These are phyloP conservation scores for Globisporangium acanthophoron DNA, from an alignment of 352 stramenopile genomes.

Conservation along the genomic window DNA sequence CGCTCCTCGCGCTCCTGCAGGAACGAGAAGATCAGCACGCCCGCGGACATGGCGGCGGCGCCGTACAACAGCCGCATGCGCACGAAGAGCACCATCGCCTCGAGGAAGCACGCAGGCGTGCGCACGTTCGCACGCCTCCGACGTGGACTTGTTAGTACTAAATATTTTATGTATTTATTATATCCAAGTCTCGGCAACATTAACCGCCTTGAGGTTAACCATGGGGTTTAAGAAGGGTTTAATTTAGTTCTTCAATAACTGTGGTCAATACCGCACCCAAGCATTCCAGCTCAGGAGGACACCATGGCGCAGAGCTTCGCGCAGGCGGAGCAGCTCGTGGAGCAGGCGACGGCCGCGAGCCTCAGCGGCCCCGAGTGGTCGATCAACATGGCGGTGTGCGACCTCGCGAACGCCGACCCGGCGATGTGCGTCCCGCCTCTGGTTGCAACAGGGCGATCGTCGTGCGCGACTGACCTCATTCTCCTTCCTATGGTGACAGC, in stretches of 20 bases:
- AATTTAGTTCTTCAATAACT: too few relatives aligned
- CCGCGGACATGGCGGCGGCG: slow-evolving; percentile 71
- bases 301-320: slow-evolving; percentile 36
- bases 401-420: slow-evolving; percentile 50
- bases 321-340: slow-evolving; percentile 41
- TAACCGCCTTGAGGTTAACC: too few relatives aligned
- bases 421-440: slow-evolving; percentile 23
- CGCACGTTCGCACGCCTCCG: too few relatives aligned
- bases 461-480: not conserved
- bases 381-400: slow-evolving; percentile 68
- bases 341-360: slow-evolving; percentile 45
- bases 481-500: slow-evolving; percentile 13
- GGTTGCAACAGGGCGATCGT: not conserved
- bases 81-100: slow-evolving; percentile 28
- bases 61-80: slow-evolving; percentile 63
- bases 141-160: too few relatives aligned
- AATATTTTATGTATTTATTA: too few relatives aligned
- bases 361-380: slow-evolving; percentile 58
- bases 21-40: slow-evolving; percentile 72
- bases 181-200: too few relatives aligned
- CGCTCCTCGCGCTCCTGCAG: slow-evolving; percentile 76
- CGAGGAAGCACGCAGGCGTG: not conserved
- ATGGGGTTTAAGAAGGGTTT: too few relatives aligned
- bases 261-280: not conserved
- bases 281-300: not conserved